Base-by-base conservation (phyloP, 345 rosid genomes). In the Mangifera indica region DNA sequence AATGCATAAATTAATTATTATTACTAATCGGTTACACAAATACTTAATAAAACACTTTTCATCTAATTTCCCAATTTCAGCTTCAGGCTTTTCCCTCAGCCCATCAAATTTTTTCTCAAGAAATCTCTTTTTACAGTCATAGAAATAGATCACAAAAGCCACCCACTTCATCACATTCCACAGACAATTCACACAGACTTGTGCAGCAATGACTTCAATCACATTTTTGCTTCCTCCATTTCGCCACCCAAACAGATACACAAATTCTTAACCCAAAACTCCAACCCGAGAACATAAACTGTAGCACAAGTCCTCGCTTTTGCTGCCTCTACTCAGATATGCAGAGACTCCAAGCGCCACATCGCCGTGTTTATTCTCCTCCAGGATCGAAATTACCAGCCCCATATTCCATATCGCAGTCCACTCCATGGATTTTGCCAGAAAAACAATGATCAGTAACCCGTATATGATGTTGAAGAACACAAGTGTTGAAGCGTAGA, bases 351-450 rank as follows among this genome's bases (percentile, higher is more conserved):
- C 40, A 0, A 82, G 7, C 1, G 84, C 72, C 10, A 76, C 73
- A 68, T 74, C 66, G 8, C 85, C 85, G 11, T 71, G 82, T 60
- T 78, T 21, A 10, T 55, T 80, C 63, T 78, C 78, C 62, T 84
- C 84, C 70, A 82, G 21, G 53, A 81, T 54, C 2, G 81, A 79
- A 10, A 82, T 74, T 67, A 76, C 74, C 10, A 79, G 18, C 22
- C 82, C 77, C 74, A 40, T 63, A 63, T 82, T 72, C 85, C 86
- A 84, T 15, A 80, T 17, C 7, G 72, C 82, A 49, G 84, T 78
- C 84, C 85, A 82, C 63, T 84, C 78, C n/a, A 72, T 37, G 17
- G 74, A 72, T 67, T 74, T 79, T 0, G 26, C 4, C 0, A 79
- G 42, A 20, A 74, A 21, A 49, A 2, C 77, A 10, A 67, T 0